Evolutionary conservation across 768 basidiomycete genomes (phyloP).

Genomic region (Punctularia strigosozonata): DNA sequence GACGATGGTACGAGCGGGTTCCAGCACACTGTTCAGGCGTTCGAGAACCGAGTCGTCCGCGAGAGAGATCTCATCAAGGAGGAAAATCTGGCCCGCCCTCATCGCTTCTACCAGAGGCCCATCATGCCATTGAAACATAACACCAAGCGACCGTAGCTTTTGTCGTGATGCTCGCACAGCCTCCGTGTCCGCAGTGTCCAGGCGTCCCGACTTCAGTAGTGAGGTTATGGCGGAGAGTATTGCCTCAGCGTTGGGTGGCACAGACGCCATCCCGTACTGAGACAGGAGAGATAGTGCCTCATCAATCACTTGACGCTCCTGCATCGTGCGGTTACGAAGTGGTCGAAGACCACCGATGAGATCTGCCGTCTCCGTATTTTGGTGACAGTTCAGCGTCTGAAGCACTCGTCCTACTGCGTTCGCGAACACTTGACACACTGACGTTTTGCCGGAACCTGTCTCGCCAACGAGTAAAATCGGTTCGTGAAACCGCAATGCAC

Average conservation of each 20-base stretch:
- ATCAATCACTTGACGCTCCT: conserved; percentile 36
- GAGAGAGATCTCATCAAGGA: conserved; percentile 93
- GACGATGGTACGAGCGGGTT: conserved; percentile 77
- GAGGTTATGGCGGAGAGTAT: conserved; percentile 16
- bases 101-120: conserved; percentile 94
- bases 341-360: conserved; percentile 90
- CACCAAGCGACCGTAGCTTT: conserved; percentile 39
- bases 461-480: conserved; percentile 94
- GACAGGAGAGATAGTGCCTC: conserved; percentile 31
- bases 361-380: conserved; percentile 97
- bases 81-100: conserved; percentile 71
- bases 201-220: conserved; percentile 12
- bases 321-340: conserved; percentile 56
- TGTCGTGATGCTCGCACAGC: conserved; percentile 30
- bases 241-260: conserved; percentile 11
- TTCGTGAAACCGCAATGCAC: conserved; percentile 85
- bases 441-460: conserved; percentile 96
- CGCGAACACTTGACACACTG: conserved; percentile 86
- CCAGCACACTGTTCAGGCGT: conserved; percentile 93
- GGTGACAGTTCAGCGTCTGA: conserved; percentile 84
- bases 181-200: conserved; percentile 19
- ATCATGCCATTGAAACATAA: conserved; percentile 94
- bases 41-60: conserved; percentile 98
- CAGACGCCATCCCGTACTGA: conserved; percentile 23
- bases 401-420: conserved; percentile 48